Evolutionary conservation across 176 grass and related monocot species (phyloP).

Genomic region (Metroxylon sagu): DNA sequence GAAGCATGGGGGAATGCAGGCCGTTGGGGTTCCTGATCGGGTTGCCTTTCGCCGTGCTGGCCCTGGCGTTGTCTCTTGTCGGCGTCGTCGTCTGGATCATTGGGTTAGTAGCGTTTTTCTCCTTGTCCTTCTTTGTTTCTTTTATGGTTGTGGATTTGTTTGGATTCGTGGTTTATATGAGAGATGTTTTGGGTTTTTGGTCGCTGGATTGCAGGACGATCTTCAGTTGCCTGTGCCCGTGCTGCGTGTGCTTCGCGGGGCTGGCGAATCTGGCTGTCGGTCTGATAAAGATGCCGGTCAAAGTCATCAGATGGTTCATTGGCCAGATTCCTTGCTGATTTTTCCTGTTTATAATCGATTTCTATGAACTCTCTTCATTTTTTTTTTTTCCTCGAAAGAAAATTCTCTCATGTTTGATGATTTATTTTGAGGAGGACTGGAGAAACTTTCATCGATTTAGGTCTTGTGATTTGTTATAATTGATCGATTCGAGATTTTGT

Average conservation of each 20-base stretch:
- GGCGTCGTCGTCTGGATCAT: constrained; percentile 49
- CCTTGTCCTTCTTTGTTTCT: background rate
- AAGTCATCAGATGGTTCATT: constrained; percentile 46
- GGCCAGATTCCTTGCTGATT: constrained; percentile 44
- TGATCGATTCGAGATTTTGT: too few species aligned
- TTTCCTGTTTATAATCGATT: background rate
- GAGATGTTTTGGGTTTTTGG: background rate
- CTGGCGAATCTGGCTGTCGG: constrained; percentile 34
- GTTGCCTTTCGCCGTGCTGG: too few species aligned
- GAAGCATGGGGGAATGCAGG: too few species aligned
- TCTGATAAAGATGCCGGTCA: constrained; percentile 52
- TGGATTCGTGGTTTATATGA: too few species aligned
- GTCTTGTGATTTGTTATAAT: too few species aligned
- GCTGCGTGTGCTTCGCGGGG: constrained; percentile 39
- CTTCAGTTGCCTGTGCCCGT: constrained; percentile 50
- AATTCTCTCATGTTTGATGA: background rate
- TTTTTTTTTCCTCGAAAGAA: background rate
- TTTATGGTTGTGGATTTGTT: too few species aligned
- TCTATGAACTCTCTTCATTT: background rate
- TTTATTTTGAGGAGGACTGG: background rate
- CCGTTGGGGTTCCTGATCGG: too few species aligned
- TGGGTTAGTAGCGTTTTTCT: constrained; percentile 23
- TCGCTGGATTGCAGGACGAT: constrained; percentile 14
- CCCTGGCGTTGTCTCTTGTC: background rate
- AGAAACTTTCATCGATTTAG: too few species aligned